Conservation (phyloP, 1,284 basidiomycete species). For the Pterulicium gracile region DNA sequence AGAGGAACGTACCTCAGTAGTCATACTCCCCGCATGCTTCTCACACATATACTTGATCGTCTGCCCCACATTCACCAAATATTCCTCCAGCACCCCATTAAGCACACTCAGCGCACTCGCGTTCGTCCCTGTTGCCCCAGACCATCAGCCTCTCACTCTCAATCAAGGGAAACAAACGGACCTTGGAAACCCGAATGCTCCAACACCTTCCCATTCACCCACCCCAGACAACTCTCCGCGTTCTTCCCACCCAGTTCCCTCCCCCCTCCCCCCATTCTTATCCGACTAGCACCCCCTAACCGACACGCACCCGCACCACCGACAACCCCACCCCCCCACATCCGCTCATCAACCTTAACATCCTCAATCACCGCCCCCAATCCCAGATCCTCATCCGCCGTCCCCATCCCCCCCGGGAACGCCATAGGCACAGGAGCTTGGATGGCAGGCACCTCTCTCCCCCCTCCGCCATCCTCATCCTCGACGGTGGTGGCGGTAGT, state of each 20-base stretch:
- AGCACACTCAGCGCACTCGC: constrained; percentile 71
- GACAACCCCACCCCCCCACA: constrained; percentile 33
- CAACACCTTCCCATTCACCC: constrained; percentile 65
- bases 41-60: constrained; percentile 79
- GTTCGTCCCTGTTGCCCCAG: constrained; percentile 39
- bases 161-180: constrained; percentile 22
- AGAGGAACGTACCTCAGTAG: constrained; percentile 54
- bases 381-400: constrained; percentile 26
- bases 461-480: constrained; percentile 12
- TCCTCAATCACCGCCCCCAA: constrained; percentile 29
- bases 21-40: constrained; percentile 71
- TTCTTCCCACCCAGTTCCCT: constrained; percentile 28
- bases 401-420: constrained; percentile 13
- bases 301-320: background rate
- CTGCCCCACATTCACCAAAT: constrained; percentile 76
- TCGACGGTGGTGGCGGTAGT: constrained; percentile 13
- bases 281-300: no score
- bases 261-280: constrained; percentile 11
- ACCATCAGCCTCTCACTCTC: no score
- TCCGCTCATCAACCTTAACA: constrained; percentile 45
- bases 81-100: constrained; percentile 73
- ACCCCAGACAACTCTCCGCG: constrained; percentile 50
- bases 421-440: constrained; percentile 7
- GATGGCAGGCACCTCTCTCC: constrained; percentile 7
- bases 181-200: constrained; percentile 90